Evolutionary conservation across 352 stramenopile species (phyloP), one percentile per base, ranked within the genome.

Genomic region (Phytopythium vexans): DNA sequence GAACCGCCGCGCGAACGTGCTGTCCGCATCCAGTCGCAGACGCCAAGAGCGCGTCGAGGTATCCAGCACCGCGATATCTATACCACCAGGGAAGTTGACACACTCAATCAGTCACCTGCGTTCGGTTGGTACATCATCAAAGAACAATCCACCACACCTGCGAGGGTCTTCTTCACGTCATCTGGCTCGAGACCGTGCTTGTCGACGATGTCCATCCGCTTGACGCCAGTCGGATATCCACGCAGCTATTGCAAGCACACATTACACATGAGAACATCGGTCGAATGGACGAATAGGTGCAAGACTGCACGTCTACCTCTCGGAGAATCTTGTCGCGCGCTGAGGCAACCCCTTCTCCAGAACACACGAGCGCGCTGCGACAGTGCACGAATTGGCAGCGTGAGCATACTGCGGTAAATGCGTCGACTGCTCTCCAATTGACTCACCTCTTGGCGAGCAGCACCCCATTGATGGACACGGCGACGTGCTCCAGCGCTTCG

Each of bases 11-110:
- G 54, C 58, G 46, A 86, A 82, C 35, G 59, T 68, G 33, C 82
- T 58, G 44, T 88, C 77, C 9, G 57, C 54, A 12, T 44, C 57
- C 21, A 83, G 36, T 32, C 78, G 79, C 34, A 88, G 80, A 36
- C 51, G 67, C 77, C 77, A 88, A 32, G 58, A 82, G 15, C 77
- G 63, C 32, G 72, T 72, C 33, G 54, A 41, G 6, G 67, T 42
- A 34, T 88, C 67, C n/a, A 88, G 43, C 37, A 62, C 42, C 39
- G 77, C 74, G 41, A 86, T 71, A 32, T 82, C 77, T 86, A 27
- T 11, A 27, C 39, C 11, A 14, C 4, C 44, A 41, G 14, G 35
- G 32, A 50, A 16, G 31, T 7, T 2, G 6, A 46, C 3, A 44
- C 15, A 48, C 39, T 14, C 6, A 52, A 44, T 41, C 12, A 54